Evolutionary conservation across 1,284 basidiomycete species (phyloP), one percentile per base, ranked within the genome.

Genomic region (Trametes sp.): DNA sequence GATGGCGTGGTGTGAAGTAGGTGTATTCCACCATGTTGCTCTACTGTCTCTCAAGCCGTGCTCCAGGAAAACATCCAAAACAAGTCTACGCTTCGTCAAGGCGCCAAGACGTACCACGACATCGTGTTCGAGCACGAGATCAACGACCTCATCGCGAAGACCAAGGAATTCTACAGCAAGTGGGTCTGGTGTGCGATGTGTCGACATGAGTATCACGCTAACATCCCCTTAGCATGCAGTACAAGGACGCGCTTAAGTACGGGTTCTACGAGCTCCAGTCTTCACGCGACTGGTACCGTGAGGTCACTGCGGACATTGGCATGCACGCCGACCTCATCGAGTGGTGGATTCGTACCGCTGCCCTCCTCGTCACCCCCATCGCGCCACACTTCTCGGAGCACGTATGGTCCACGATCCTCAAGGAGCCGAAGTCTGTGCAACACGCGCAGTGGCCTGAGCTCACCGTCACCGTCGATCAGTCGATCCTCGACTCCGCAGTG

Each of bases 241-340:
- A 94, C 88, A 98, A 98, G 80, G 95, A 97, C 66, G 96, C 96
- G 3, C 79, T 98, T 69, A 98, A 98, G 80, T 90, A 86, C 66
- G 97, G 96, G 55, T 98, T 98, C 81, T 99, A 97, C 82, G 96
- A 98, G 75, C 87, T 98, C 69, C 95, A 98, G 76, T 91, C 87
- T 46, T 85, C 90, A 2, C 91, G 98, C 54, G 97, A 99, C 77
- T 95, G 96, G 90, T 99, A 99, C 79, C 93, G 96, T 62, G 93
- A 97, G 74, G 94, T 98, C 57, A 96, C 93, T 2, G 84, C 88
- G 14, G 89, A 94, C 56, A 84, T 92, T 58, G 94, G 95, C 33
- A 98, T 98, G 96, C 97, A 99, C 77, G 82, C 77, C 57, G 90
- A 96, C 65, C 81, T 92, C 36, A 83, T 89, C 68, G 78, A 86